phyloP scores from a whole-genome alignment of 805 yeast species.

The Yarrowia divulgata region DNA sequence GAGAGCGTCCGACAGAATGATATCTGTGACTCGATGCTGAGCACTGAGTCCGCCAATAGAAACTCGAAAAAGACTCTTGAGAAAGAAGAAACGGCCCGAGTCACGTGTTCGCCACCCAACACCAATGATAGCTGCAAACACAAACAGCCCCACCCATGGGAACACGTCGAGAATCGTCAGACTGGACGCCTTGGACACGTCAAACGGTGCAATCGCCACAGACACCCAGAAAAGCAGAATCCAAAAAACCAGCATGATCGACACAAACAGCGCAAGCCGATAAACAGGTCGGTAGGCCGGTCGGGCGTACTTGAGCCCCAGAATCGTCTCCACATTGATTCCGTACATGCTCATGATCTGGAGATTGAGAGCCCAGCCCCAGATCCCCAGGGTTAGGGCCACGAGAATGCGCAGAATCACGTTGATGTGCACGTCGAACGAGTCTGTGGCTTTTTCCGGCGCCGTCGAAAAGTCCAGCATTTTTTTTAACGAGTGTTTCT shows the following conservation, averaged over 20 bases:
- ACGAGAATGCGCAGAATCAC: constrained; percentile 55
- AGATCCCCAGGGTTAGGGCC: constrained; percentile 47
- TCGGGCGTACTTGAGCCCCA: constrained; percentile 41
- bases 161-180: constrained; percentile 47
- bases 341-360: constrained; percentile 45
- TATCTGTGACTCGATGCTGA: constrained; percentile 72
- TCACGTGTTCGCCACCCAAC: constrained; percentile 53
- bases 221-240: constrained; percentile 23
- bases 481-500: too few relatives aligned
- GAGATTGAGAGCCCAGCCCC: constrained; percentile 51
- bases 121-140: constrained; percentile 51
- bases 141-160: constrained; percentile 53
- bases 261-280: constrained; percentile 21
- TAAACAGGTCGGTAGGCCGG: constrained; percentile 44
- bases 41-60: constrained; percentile 65
- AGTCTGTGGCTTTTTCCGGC: constrained; percentile 13
- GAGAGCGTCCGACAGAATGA: constrained; percentile 80
- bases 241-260: constrained; percentile 15
- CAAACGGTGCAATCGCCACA: neutral
- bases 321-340: constrained; percentile 46
- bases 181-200: neutral
- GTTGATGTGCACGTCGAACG: constrained; percentile 52
- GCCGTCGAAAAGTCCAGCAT: constrained; percentile 28
- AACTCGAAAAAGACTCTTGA: constrained; percentile 57
- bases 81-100: constrained; percentile 54